phyloP scores from a whole-genome alignment of 345 rosid genomes.

The Passiflora organensis region DNA sequence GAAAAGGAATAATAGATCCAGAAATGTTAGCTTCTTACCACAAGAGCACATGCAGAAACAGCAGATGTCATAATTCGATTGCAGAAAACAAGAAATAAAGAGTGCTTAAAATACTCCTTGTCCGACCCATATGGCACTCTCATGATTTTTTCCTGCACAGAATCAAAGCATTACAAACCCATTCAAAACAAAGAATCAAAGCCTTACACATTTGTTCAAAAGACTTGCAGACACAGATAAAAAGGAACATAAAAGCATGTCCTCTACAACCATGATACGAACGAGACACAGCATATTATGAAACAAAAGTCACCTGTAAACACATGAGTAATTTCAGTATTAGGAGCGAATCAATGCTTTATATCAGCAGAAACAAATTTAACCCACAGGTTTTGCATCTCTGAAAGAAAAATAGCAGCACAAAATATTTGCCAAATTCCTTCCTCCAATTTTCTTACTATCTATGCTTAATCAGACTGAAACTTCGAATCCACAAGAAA shows the following conservation, averaged over 20 bases:
- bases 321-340: too few species aligned
- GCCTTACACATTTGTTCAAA: not conserved
- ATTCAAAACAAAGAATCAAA: not conserved
- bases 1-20: not conserved
- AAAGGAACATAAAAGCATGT: not conserved
- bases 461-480: too few species aligned
- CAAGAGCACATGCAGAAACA: constrained; percentile 69
- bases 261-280: not conserved
- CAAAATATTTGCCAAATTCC: too few species aligned
- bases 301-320: not conserved
- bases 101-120: constrained; percentile 71
- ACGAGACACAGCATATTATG: not conserved
- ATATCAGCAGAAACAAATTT: too few species aligned
- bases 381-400: too few species aligned
- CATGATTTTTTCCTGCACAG: constrained; percentile 80
- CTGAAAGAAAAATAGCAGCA: too few species aligned
- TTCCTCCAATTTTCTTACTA: too few species aligned
- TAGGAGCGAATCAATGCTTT: too few species aligned
- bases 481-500: too few species aligned
- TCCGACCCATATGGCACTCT: constrained; percentile 84
- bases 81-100: constrained; percentile 91
- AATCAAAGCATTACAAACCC: not conserved
- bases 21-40: constrained; percentile 35
- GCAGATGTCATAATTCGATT: constrained; percentile 82
- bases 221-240: not conserved